phyloP scores from a whole-genome alignment of 2,329 filamentous ascomycete species.

The Epichloe hybrida region DNA sequence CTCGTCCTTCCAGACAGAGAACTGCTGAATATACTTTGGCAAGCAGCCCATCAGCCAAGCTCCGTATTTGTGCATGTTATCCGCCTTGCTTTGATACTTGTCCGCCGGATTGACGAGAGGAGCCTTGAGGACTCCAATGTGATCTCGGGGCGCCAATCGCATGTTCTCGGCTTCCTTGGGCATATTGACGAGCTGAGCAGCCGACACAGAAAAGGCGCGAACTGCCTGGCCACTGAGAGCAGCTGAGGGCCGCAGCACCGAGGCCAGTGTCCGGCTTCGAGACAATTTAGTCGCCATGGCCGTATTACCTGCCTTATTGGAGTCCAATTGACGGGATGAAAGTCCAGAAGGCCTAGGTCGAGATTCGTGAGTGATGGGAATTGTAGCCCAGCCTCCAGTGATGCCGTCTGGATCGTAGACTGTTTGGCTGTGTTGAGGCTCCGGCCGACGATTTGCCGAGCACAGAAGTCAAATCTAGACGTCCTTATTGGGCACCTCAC shows the following conservation, averaged over 20 bases:
- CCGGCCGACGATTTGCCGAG: constrained; percentile 18
- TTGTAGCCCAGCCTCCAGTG: not conserved
- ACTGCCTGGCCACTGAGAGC: constrained; percentile 26
- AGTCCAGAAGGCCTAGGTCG: constrained; percentile 2
- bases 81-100: constrained; percentile 78
- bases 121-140: constrained; percentile 52
- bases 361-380: not conserved
- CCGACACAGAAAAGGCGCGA: constrained; percentile 38
- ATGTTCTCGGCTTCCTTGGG: constrained; percentile 53
- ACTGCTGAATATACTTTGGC: constrained; percentile 97
- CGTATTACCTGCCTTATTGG: constrained; percentile 16
- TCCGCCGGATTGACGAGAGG: constrained; percentile 84
- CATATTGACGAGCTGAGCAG: constrained; percentile 36
- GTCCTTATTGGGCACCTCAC: too few species aligned
- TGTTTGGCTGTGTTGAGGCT: too few species aligned
- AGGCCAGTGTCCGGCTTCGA: constrained; percentile 41
- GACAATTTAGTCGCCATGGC: constrained; percentile 49
- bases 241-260: constrained; percentile 38
- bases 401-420: constrained; percentile 1
- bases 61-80: constrained; percentile 85
- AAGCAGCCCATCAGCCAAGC: constrained; percentile 93
- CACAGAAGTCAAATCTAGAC: not conserved
- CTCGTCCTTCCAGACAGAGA: constrained; percentile 99
- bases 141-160: constrained; percentile 47
- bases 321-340: constrained; percentile 32